Percentiles rank a stretch among this genome's conserved stretches.
Conservation (phyloP, 2,329 filamentous ascomycete genomes). For the Annulohypoxylon truncatum region DNA sequence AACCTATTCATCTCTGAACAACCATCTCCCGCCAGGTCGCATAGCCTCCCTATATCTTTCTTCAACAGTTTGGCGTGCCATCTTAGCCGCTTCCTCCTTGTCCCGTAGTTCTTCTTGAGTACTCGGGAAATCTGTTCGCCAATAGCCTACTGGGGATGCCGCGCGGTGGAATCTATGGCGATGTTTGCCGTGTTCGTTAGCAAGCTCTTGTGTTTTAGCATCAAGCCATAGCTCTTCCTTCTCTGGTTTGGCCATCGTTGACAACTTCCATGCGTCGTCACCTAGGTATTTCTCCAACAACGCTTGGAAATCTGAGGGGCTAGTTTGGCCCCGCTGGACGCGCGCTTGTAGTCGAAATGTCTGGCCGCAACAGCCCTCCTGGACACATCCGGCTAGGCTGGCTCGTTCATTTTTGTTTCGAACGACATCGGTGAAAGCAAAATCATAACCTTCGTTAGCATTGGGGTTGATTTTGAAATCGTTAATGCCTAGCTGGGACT, state of each 20-base stretch:
- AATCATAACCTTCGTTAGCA: constrained; percentile 76
- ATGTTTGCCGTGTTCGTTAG: constrained; percentile 82
- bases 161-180: constrained; percentile 77
- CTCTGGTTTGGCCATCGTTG: constrained; percentile 68
- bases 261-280: constrained; percentile 68
- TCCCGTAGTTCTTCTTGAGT: constrained; percentile 83
- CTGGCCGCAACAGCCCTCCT: constrained; percentile 80
- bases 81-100: constrained; percentile 70
- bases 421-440: constrained; percentile 80
- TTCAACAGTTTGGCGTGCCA: constrained; percentile 73
- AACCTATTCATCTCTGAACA: constrained; percentile 80
- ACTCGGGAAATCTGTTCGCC: constrained; percentile 87
- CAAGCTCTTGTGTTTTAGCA: constrained; percentile 78
- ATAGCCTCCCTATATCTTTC: constrained; percentile 85
- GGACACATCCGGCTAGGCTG: constrained; percentile 78
- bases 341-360: constrained; percentile 75
- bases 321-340: constrained; percentile 57
- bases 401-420: constrained; percentile 76
- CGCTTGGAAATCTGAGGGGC: constrained; percentile 43
- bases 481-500: constrained; percentile 68
- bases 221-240: constrained; percentile 76
- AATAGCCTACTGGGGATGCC: constrained; percentile 85
- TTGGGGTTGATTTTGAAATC: constrained; percentile 87
- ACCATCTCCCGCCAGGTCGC: constrained; percentile 78
- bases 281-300: constrained; percentile 69